Percentiles rank a stretch among this genome's conserved stretches.
phyloP scores from a whole-genome alignment of 495 filamentous ascomycete genomes.

The Aspergillus bertholletiae region DNA sequence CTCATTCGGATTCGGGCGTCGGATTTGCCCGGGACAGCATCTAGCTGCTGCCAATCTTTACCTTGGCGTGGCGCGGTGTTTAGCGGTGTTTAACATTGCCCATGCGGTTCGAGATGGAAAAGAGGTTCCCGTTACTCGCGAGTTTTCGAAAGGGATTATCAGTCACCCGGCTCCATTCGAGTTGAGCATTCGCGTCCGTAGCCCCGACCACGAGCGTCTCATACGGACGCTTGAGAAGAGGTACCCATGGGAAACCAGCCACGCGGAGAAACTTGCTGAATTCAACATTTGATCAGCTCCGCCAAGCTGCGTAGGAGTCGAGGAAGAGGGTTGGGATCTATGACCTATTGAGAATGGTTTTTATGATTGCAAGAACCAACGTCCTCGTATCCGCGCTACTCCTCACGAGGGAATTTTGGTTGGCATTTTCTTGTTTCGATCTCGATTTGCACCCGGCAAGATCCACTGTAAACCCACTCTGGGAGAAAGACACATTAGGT shows the following conservation, averaged over 20 bases:
- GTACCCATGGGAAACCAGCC: slow-evolving; percentile 43
- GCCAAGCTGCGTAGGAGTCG: too few species aligned
- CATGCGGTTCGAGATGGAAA: slow-evolving; percentile 24
- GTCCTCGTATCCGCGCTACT: too few species aligned
- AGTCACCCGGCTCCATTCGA: slow-evolving; percentile 36
- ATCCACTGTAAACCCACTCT: too few species aligned
- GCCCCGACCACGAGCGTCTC: slow-evolving; percentile 22
- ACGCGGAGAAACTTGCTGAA: slow-evolving; percentile 16
- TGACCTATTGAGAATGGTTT: too few species aligned
- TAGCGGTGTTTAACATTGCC: slow-evolving; percentile 38
- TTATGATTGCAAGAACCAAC: too few species aligned
- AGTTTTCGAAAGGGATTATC: slow-evolving; percentile 33
- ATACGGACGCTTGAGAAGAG: slow-evolving; percentile 33
- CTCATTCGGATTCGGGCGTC: slow-evolving; percentile 37
- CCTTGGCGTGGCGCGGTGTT: slow-evolving; percentile 27
- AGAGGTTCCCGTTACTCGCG: slow-evolving; percentile 21
- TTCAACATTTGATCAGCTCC: neutral
- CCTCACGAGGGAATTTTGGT: too few species aligned
- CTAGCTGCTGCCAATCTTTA: slow-evolving; percentile 35
- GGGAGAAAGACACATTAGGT: too few species aligned
- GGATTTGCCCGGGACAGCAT: slow-evolving; percentile 35
- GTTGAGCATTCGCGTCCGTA: slow-evolving; percentile 30
- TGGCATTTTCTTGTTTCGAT: too few species aligned
- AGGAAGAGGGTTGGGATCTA: too few species aligned
- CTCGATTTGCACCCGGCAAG: too few species aligned